These are phyloP conservation scores for Phylloporus rhodoxanthus DNA, from an alignment of 768 basidiomycete genomes.

Conservation along the genomic window DNA sequence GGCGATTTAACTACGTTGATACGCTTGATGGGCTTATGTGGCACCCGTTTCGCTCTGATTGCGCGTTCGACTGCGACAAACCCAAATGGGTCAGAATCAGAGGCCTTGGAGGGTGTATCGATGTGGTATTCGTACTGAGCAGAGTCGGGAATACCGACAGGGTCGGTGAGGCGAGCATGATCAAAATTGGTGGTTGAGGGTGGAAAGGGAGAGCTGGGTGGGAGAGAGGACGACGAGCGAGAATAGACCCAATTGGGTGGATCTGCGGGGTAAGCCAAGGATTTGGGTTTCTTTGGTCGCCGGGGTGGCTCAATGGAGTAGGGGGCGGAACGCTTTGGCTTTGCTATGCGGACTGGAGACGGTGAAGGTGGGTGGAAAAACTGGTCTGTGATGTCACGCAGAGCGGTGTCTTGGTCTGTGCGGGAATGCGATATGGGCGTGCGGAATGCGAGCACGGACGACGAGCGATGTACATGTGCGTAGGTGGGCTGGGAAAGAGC, in stretches of 20 bases:
- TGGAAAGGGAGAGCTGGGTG: constrained; percentile 30
- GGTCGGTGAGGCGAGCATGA: constrained; percentile 3
- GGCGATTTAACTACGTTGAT: constrained; percentile 14
- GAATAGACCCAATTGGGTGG: constrained; percentile 27
- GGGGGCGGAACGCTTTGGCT: constrained; percentile 12
- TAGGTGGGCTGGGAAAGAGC: constrained; percentile 1
- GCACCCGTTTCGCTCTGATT: constrained; percentile 38
- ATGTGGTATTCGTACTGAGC: constrained; percentile 18
- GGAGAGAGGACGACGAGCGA: constrained; percentile 28
- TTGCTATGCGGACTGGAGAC: constrained; percentile 24
- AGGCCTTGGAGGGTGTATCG: constrained; percentile 19
- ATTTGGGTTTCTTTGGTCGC: constrained; percentile 30
- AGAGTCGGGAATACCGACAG: constrained; percentile 1
- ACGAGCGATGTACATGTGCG: constrained; percentile 11
- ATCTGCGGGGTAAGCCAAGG: constrained; percentile 27
- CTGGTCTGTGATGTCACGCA: constrained; percentile 32
- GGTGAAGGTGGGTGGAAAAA: constrained; percentile 32
- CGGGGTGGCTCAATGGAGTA: constrained; percentile 24
- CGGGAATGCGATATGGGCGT: constrained; percentile 22
- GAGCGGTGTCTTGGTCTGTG: constrained; percentile 16
- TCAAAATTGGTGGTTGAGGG: constrained; percentile 19
- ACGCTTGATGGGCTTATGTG: constrained; percentile 7
- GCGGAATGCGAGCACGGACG: constrained; percentile 14
- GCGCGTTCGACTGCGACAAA: constrained; percentile 51
- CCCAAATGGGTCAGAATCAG: constrained; percentile 50